Conservation (phyloP, 352 stramenopile species). For the Thraustotheca clavata region DNA sequence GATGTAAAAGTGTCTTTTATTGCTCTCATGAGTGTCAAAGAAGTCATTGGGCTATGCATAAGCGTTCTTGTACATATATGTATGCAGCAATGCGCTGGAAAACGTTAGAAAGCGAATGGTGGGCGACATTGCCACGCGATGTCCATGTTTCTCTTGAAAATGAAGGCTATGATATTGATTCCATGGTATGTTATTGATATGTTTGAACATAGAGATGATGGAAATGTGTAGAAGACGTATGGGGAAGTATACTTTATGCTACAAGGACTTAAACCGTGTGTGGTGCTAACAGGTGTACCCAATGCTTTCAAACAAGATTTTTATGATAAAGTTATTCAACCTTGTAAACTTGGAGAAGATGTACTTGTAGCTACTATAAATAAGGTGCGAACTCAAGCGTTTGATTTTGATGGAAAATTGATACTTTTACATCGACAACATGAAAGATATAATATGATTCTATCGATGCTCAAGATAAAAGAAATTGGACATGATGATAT, state of each 20-base stretch:
- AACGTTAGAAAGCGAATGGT: neutral
- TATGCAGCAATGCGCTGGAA: neutral
- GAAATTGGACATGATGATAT: neutral
- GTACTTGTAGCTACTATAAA: conserved; percentile 25
- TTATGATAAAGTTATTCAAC: conserved; percentile 28
- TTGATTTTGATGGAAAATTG: conserved; percentile 11
- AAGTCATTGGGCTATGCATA: neutral
- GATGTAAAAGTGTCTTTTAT: neutral
- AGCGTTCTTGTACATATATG: neutral
- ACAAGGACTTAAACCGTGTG: conserved; percentile 44
- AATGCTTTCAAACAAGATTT: conserved; percentile 36
- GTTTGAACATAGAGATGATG: neutral
- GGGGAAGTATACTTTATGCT: conserved; percentile 66
- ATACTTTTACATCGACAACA: conserved; percentile 6
- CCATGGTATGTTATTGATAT: neutral
- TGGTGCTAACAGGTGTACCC: conserved; percentile 63
- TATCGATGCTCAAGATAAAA: neutral
- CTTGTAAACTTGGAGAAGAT: conserved; percentile 24
- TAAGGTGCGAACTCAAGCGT: conserved; percentile 34
- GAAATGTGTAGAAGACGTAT: too few species aligned
- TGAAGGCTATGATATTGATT: neutral
- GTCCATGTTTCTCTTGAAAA: neutral
- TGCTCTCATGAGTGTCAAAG: conserved; percentile 3
- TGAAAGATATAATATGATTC: neutral
- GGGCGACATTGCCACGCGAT: neutral